Evolutionary conservation across 164 flowering plant genomes (phyloP), one percentile per base, ranked within the genome.

Genomic region (Amborella trichopoda): DNA sequence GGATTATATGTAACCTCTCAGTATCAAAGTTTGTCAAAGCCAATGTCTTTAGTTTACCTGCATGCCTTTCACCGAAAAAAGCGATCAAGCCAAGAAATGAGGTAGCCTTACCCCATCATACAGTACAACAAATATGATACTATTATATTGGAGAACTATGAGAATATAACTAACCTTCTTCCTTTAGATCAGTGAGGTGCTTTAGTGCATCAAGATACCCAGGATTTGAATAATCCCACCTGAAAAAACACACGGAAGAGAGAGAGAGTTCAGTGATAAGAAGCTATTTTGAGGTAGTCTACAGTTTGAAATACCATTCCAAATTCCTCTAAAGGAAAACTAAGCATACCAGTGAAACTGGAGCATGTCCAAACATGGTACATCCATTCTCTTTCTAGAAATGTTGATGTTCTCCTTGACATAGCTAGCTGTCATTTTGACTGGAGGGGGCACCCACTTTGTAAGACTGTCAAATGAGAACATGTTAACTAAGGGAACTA

Each of bases 391-490:
- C 77, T 77, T 91, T 46, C 82, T 58, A 47, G 96, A 91, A 53
- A 81, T 64, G 55, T 87, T 51, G 33, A 91, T 91, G 70, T 57
- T 75, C 38, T 78, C 70, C 33, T 75, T 57, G 13, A 91, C 94
- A 55, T 32, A 81, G 44, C 77, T 74, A 46, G 94, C 65, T 2
- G 95, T 80, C 94, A 91, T 91, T 74, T 87, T 91, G 43, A 91
- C 96, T 1, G 96, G 99, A 24, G 94, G 81, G 23, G 99, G 95
- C 45, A 91, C 99, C 99, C 99, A 91, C 68, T 91, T 91, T 18
- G 99, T 91, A 44, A 91, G 95, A 48, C 96, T 91, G 79, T 68
- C 72, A 33, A 12, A 28, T 50, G n/a, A n/a, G n/a, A n/a, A n/a
- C n/a, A n/a, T n/a, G n/a, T 54, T n/a, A 47, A n/a, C n/a, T n/a